A percentile compares a stretch with the other conserved stretches of the same genome.
phyloP scores from a whole-genome alignment of 768 basidiomycete genomes.

The Xerocomellus amylosporus region DNA sequence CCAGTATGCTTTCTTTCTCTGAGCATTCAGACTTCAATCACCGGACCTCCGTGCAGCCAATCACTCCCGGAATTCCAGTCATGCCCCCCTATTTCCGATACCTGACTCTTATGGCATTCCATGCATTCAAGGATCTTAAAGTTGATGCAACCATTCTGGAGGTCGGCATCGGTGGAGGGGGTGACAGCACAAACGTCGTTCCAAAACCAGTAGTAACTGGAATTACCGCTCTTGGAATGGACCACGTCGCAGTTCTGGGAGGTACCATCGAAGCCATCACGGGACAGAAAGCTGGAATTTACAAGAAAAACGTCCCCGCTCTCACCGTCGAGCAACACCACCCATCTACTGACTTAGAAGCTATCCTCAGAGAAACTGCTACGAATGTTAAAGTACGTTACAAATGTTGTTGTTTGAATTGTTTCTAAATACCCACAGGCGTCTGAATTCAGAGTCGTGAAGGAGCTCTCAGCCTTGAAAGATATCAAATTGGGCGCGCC shows the following conservation, averaged over 20 bases:
- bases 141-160: slow-evolving; percentile 92
- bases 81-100: slow-evolving; percentile 96
- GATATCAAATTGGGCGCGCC: slow-evolving; percentile 59
- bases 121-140: slow-evolving; percentile 77
- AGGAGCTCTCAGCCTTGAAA: slow-evolving; percentile 47
- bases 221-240: slow-evolving; percentile 86
- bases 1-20: slow-evolving; percentile 41
- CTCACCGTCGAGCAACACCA: slow-evolving; percentile 75
- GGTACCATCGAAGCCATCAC: slow-evolving; percentile 88
- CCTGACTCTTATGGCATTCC: slow-evolving; percentile 88
- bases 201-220: slow-evolving; percentile 89
- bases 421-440: slow-evolving; percentile 38
- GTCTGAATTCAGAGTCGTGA: slow-evolving; percentile 65
- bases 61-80: slow-evolving; percentile 45
- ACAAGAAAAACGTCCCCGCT: slow-evolving; percentile 89
- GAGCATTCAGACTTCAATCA: neutral
- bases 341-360: slow-evolving; percentile 68
- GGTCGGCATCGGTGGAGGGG: slow-evolving; percentile 92
- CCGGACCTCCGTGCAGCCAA: slow-evolving; percentile 39
- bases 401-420: neutral
- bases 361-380: slow-evolving; percentile 66
- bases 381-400: slow-evolving; percentile 56
- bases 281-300: slow-evolving; percentile 95
- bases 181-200: slow-evolving; percentile 95
- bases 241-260: slow-evolving; percentile 86